Evolutionary conservation across 805 yeast species (phyloP).

Genomic region (Brettanomyces sp.): DNA sequence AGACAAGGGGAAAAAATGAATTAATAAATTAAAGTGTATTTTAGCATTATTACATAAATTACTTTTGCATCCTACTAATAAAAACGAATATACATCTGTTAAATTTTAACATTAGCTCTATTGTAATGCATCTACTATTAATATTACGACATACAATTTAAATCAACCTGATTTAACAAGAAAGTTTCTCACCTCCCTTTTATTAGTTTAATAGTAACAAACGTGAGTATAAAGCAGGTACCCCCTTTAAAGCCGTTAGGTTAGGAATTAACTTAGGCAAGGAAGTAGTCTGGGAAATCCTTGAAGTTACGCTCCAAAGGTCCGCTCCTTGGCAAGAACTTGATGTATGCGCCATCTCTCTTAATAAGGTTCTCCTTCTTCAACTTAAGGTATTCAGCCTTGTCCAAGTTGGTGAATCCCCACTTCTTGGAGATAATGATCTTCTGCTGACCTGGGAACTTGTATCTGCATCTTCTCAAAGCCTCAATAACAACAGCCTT

Average conservation of each 20-base stretch:
- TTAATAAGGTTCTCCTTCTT: slow-evolving; percentile 97
- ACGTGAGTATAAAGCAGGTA: neutral
- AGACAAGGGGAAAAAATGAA: too few species aligned
- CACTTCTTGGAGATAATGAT: slow-evolving; percentile 99
- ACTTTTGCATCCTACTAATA: too few species aligned
- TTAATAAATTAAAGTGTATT: too few species aligned
- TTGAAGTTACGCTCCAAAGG: slow-evolving; percentile 82
- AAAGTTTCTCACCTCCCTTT: neutral
- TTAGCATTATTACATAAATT: too few species aligned
- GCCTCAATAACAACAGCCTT: slow-evolving; percentile 97
- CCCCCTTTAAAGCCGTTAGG: neutral
- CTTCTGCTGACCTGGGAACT: slow-evolving; percentile 99
- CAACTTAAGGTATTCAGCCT: slow-evolving; percentile 90
- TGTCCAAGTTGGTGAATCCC: slow-evolving; percentile 99
- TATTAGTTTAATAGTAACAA: too few species aligned
- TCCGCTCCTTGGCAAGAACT: slow-evolving; percentile 97
- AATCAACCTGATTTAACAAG: neutral
- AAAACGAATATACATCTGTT: too few species aligned
- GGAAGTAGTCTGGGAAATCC: slow-evolving; percentile 83
- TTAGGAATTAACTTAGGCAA: slow-evolving; percentile 25
- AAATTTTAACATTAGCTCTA: too few species aligned
- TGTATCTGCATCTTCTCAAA: slow-evolving; percentile 99
- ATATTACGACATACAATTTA: neutral
- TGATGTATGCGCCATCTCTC: slow-evolving; percentile 99
- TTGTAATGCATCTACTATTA: neutral